Percentiles rank a stretch among this genome's conserved stretches.
Conservation (phyloP, 2,329 filamentous ascomycete species). For the Exophiala spinifera region DNA sequence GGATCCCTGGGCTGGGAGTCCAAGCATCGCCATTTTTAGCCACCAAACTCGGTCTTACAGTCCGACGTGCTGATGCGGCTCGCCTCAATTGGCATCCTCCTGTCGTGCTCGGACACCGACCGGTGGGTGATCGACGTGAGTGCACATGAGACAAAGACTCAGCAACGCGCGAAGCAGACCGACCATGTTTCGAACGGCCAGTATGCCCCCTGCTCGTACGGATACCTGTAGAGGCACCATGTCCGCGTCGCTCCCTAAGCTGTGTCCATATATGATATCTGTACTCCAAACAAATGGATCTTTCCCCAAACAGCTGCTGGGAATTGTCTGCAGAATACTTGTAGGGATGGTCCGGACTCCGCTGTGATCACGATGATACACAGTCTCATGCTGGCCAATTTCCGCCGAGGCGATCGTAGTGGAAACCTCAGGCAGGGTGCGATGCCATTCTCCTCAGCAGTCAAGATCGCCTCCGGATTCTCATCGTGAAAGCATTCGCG, state of each 20-base stretch:
- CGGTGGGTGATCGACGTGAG: not conserved
- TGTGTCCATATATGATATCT: too few species aligned
- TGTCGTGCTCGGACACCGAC: not conserved
- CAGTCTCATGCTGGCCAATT: not conserved
- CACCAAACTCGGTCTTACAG: not conserved
- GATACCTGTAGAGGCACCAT: too few species aligned
- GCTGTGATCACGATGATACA: too few species aligned
- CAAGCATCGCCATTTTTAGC: too few species aligned
- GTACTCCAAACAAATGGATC: too few species aligned
- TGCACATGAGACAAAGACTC: not conserved
- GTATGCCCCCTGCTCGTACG: too few species aligned
- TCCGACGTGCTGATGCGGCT: not conserved
- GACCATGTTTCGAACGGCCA: not conserved
- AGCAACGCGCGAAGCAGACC: not conserved
- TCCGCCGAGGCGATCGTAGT: not conserved
- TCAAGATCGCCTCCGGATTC: conserved; percentile 9
- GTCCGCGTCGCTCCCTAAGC: too few species aligned
- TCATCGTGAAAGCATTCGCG: conserved; percentile 11
- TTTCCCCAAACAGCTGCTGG: too few species aligned
- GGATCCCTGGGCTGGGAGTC: too few species aligned
- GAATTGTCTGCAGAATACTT: too few species aligned
- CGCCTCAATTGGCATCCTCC: not conserved
- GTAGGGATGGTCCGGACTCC: too few species aligned
- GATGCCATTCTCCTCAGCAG: conserved; percentile 1
- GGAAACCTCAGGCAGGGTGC: not conserved